These are phyloP conservation scores for Psophocarpus tetragonolobus DNA, from an alignment of 306 rosid genomes.

Conservation along the genomic window DNA sequence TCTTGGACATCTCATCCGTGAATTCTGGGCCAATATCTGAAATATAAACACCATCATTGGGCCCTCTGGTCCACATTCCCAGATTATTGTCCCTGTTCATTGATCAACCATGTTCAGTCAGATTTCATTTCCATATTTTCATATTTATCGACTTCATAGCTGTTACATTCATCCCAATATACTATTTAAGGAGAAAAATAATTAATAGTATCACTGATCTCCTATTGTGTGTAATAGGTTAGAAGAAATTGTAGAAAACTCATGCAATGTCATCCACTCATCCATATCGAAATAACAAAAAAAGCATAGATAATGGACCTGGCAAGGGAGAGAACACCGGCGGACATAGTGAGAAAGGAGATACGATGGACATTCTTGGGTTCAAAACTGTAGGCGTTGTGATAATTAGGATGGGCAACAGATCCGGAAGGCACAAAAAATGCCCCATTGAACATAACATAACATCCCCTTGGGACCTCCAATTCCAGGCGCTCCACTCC, in stretches of 20 bases:
- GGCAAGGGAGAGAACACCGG: slow-evolving; percentile 84
- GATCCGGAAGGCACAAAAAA: slow-evolving; percentile 71
- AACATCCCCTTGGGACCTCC: slow-evolving; percentile 86
- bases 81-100: slow-evolving; percentile 49
- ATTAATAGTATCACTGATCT: too few species aligned
- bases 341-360: slow-evolving; percentile 59
- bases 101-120: slow-evolving; percentile 2
- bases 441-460: slow-evolving; percentile 80
- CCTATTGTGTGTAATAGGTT: too few species aligned
- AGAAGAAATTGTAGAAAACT: too few species aligned
- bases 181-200: too few species aligned
- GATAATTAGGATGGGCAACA: slow-evolving; percentile 48
- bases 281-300: too few species aligned
- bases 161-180: not conserved
- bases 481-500: slow-evolving; percentile 75
- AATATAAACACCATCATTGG: slow-evolving; percentile 27
- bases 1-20: slow-evolving; percentile 42
- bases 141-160: not conserved
- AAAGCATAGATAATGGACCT: too few species aligned
- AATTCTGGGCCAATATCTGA: slow-evolving; percentile 31
- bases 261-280: too few species aligned
- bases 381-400: slow-evolving; percentile 72
- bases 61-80: slow-evolving; percentile 54
- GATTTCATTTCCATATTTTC: not conserved
- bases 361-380: slow-evolving; percentile 69